Base-by-base conservation (phyloP, 1,284 basidiomycete genomes). In the Cutaneotrichosporon arboriforme region DNA sequence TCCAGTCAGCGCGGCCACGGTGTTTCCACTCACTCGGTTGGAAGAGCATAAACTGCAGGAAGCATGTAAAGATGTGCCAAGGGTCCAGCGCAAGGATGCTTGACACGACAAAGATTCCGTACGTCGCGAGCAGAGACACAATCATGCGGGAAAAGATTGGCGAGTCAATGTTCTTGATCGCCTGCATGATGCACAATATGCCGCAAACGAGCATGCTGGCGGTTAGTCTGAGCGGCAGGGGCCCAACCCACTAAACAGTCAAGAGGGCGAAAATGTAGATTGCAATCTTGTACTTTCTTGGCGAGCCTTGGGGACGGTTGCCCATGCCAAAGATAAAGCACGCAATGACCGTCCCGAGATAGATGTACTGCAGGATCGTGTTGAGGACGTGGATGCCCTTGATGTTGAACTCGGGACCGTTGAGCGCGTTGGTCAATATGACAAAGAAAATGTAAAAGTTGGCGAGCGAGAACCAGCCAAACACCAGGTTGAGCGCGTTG, bases 391-490 rank as follows among this genome's bases (percentile, higher is more conserved):
- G 17, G 36, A 61, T 51, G 10, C 52, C 49, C 41, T 46, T 46
- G 56, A 93, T 76, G 9, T 80, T 74, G 65, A 94, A 91, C 0
- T 81, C 80, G 9, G 80, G 77, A 50, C 85, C 84, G 67, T 97
- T 90, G 52, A 98, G 72, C 1, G 90, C 89, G 5, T 86, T 87
- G 3, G 91, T 94, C 35, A 98, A 78, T 52, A 97, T 86, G 49
- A 88, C 90, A 75, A 97, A 97, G 77, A 97, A 97, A 49, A 97
- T 80, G 77, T 90, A 97, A 71, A 90, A 96, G 70, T 96, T 97
- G 18, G 88, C 92, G 49, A 93, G 81, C 43, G 67, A 63, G 73
- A 97, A 96, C 94, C 94, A 98, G 23, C 90, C 81, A 67, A 96
- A 94, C 49, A 88, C 76, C 58, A 97, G 75, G 68, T 90, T 93